Percentiles rank a stretch among this genome's conserved stretches.
Conservation (phyloP, 805 yeast genomes). For the Monosporozyma aquatica region DNA sequence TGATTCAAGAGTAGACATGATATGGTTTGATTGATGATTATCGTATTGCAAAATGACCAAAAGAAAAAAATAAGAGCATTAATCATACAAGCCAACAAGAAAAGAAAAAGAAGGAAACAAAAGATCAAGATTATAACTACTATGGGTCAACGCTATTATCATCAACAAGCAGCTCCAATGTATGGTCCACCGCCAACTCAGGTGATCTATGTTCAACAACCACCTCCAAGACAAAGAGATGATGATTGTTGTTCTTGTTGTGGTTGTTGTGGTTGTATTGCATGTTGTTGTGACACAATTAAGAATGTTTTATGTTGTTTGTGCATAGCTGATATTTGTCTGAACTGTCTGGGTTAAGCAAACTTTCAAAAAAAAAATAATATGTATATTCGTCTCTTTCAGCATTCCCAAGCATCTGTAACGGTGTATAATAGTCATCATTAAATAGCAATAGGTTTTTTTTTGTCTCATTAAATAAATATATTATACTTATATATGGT, state of each 20-base stretch:
- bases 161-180: constrained; percentile 19
- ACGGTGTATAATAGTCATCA: too few relatives aligned
- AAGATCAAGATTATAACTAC: not conserved
- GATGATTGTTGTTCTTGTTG: constrained; percentile 19
- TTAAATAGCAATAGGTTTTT: not conserved
- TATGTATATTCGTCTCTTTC: constrained; percentile 19
- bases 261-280: constrained; percentile 6
- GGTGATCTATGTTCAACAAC: constrained; percentile 21
- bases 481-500: not conserved
- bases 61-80: too few relatives aligned
- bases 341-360: constrained; percentile 7
- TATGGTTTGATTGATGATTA: too few relatives aligned
- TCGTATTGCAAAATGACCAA: too few relatives aligned
- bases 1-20: too few relatives aligned
- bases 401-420: not conserved
- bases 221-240: constrained; percentile 15
- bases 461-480: not conserved
- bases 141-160: constrained; percentile 2
- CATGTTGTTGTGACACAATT: constrained; percentile 4
- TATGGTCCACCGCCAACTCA: constrained; percentile 27
- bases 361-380: too few relatives aligned
- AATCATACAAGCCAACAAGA: too few relatives aligned
- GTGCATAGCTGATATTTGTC: constrained; percentile 20
- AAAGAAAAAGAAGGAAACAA: too few relatives aligned
- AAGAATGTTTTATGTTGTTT: constrained; percentile 19